Evolutionary conservation across 2,329 filamentous ascomycete genomes (phyloP), one percentile per base, ranked within the genome.

Genomic region (Pestalotiopsis fici): DNA sequence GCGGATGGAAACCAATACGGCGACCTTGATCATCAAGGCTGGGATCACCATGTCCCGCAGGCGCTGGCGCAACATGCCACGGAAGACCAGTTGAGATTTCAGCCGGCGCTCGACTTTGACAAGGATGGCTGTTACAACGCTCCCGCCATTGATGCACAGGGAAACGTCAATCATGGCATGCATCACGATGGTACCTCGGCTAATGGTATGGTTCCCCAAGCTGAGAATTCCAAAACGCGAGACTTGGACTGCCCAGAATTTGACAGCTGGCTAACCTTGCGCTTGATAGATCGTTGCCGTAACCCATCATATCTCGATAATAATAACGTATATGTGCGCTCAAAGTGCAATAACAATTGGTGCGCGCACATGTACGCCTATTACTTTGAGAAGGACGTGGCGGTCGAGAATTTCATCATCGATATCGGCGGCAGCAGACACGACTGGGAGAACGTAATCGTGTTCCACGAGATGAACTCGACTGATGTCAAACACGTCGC

Each of bases 111-210:
- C 3, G 80, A 82, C 72, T 82, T 80, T 66, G 80, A 82, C 70
- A 73, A 69, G 0, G 79, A 82, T 57, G 76, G 80, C 9, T 82
- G 80, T 71, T 83, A 84, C 73, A 82, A 84, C 69, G 82, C 83
- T 1, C 81, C 83, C n/a, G 83, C 83, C 54, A 80, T 85, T 47
- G 76, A 77, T 67, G 73, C 72, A 0, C 66, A 74, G 9, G 81
- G 83, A 28, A 75, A 75, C 39, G 74, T 78, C 37, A 69, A 65
- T 31, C 55, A 71, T 13, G 76, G 76, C n/a, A 73, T 78, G 9
- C 72, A 66, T 7, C 56, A 62, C 25, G 23, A 28, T 6, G 9
- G 47, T 18, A 56, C 31, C 21, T 7, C 9, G 7, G 5, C 43
- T n/a, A 9, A 18, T 11, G 43, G 43, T 50, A 50, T 9, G 43